These are phyloP conservation scores for Datura wrightii DNA, from an alignment of 257 asterid genomes.

Conservation along the genomic window DNA sequence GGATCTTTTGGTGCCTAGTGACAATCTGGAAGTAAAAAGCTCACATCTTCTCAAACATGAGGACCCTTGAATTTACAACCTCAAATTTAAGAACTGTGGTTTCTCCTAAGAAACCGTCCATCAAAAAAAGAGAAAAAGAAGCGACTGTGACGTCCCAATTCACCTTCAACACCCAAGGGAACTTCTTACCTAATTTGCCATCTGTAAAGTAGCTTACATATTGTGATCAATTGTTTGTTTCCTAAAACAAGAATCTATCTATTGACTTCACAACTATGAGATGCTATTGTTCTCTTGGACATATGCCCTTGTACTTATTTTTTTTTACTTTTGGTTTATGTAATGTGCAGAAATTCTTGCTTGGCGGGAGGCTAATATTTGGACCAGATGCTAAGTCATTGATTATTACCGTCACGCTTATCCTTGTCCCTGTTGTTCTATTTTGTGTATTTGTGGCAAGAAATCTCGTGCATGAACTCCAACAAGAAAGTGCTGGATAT, in stretches of 20 bases:
- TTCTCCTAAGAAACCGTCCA: neutral
- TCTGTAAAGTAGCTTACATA: neutral
- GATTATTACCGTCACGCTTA: constrained; percentile 58
- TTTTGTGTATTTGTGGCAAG: constrained; percentile 65
- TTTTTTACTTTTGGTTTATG: neutral
- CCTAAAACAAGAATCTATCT: constrained; percentile 16
- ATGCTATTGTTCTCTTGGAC: neutral
- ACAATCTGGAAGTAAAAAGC: neutral
- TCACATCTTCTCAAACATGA: neutral
- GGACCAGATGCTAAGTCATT: constrained; percentile 81
- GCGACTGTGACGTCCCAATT: neutral
- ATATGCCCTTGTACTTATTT: neutral
- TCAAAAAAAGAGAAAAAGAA: neutral
- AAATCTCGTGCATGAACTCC: constrained; percentile 47
- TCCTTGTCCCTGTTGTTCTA: constrained; percentile 61
- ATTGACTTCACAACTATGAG: neutral
- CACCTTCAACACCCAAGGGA: neutral
- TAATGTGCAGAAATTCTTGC: constrained; percentile 64
- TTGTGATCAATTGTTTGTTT: constrained; percentile 17
- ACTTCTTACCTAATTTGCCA: neutral
- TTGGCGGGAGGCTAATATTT: constrained; percentile 70
- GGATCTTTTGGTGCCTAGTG: constrained; percentile 3
- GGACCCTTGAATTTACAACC: neutral
- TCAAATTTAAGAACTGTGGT: neutral
- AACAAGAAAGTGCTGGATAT: constrained; percentile 49